These are phyloP conservation scores for Solanum bulbocastanum DNA, from an alignment of 257 asterid genomes.

Conservation along the genomic window DNA sequence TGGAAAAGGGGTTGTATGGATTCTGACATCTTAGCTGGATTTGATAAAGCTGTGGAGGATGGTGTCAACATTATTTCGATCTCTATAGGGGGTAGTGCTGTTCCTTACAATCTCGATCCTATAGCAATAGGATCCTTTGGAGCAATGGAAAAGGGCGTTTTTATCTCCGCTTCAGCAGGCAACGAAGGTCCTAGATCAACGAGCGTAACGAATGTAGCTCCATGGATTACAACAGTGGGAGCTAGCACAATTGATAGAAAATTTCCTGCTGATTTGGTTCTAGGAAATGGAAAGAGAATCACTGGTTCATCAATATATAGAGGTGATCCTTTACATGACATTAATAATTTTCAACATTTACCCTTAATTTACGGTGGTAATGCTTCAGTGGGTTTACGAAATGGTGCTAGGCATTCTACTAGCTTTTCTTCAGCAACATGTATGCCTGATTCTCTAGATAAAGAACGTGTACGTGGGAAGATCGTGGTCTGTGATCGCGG, in stretches of 20 bases:
- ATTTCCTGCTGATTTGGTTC: slow-evolving; percentile 60
- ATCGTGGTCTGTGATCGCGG: slow-evolving; percentile 86
- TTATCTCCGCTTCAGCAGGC: slow-evolving; percentile 78
- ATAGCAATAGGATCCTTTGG: slow-evolving; percentile 76
- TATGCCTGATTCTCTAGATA: slow-evolving; percentile 38
- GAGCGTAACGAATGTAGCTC: slow-evolving; percentile 74
- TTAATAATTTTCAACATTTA: background rate
- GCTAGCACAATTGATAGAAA: slow-evolving; percentile 77
- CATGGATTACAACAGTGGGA: slow-evolving; percentile 87
- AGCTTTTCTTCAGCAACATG: slow-evolving; percentile 45
- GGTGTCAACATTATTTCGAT: slow-evolving; percentile 66
- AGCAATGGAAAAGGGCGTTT: slow-evolving; percentile 63
- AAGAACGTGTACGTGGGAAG: slow-evolving; percentile 44
- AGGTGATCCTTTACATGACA: slow-evolving; percentile 7
- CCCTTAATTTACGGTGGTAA: slow-evolving; percentile 60
- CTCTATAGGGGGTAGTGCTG: slow-evolving; percentile 69
- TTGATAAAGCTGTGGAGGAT: slow-evolving; percentile 82
- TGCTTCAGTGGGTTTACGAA: slow-evolving; percentile 18
- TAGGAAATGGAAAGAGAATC: slow-evolving; percentile 41
- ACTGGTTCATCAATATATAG: slow-evolving; percentile 51
- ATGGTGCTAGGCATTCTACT: slow-evolving; percentile 13
- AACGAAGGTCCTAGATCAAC: slow-evolving; percentile 60
- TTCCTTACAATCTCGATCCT: slow-evolving; percentile 51
- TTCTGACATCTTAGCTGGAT: slow-evolving; percentile 74
- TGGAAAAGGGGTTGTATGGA: slow-evolving; percentile 78